Base-by-base conservation (phyloP, 2,329 filamentous ascomycete genomes). In the Berkeleyomyces basicola region DNA sequence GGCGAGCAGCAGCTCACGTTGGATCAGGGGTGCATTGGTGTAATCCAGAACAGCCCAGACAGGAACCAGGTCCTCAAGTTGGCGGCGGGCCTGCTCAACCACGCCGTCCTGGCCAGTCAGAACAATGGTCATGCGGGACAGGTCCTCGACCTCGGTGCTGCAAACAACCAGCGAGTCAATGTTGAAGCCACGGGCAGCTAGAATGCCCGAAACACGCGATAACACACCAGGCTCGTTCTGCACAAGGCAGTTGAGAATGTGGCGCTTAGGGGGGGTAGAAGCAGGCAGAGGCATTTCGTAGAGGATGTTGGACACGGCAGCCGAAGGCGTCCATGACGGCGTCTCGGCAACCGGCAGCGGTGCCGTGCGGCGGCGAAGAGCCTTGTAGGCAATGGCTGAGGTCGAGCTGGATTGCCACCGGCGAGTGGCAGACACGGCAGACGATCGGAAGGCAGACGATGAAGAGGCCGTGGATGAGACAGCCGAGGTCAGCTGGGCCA, bases 11-110 rank as follows among this genome's bases (percentile, higher is more conserved):
- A 99, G 80, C 75, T 99, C 93, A 66, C 93, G 86, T 81, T 99
- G 93, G 23, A 99, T 93, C 33, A 99, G 83, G 2, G 93, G 89
- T 4, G 93, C 86, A 66, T 84, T 82, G 65, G 91, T 97, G 77
- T 99, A 99, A 76, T 99, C 93, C 64, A 99, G 78, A 42, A 99
- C 93, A 61, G 93, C 93, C 93, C 93, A 99, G 64, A 99, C 93
- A 33, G 93, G 93, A 33, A 99, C 93, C 59, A 99, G 79, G 71
- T 99, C 93, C 76, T 99, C 93, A 63, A 99, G 79, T 77, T 99
- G 93, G 67, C 93, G 82, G 67, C 93, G 84, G 63, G 93, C 93
- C 77, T 99, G 93, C 79, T 99, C 93, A 37, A 99, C 90, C 43
- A 97, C 92, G 62, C 92, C 92, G 70, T 97, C 93, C 75, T 96